A percentile compares a stretch with the other conserved stretches of the same genome.
Conservation (phyloP, 2,329 filamentous ascomycete species). For the Penicillium sp. region DNA sequence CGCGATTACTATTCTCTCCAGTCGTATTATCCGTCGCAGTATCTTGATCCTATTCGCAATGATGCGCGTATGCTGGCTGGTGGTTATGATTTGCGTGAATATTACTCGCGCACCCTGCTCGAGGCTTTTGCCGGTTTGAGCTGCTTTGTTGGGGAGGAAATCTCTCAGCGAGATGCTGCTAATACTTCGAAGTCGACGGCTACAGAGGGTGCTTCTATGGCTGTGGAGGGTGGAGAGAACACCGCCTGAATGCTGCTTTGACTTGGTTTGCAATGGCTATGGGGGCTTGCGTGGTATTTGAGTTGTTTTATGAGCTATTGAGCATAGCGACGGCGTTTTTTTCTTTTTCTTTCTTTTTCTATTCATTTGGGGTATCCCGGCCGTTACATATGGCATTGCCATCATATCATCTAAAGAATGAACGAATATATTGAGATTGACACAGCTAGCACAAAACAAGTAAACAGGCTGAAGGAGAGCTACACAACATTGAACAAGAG, state of each 20-base stretch:
- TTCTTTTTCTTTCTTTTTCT: neutral
- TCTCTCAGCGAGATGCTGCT: slow-evolving; percentile 26
- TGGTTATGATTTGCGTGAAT: slow-evolving; percentile 75
- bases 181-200: slow-evolving; percentile 19
- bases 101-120: slow-evolving; percentile 68
- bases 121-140: slow-evolving; percentile 85
- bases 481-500: neutral
- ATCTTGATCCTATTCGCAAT: slow-evolving; percentile 58
- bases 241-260: neutral
- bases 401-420: neutral
- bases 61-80: slow-evolving; percentile 63
- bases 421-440: neutral
- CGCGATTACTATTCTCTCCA: slow-evolving; percentile 63
- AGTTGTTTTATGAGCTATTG: neutral
- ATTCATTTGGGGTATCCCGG: neutral
- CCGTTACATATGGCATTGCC: neutral
- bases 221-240: slow-evolving; percentile 12
- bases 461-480: neutral
- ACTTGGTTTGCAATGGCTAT: neutral
- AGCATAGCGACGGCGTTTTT: slow-evolving; percentile 9
- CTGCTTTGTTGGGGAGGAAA: slow-evolving; percentile 75
- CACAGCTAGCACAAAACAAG: neutral
- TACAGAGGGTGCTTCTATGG: slow-evolving; percentile 26
- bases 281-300: neutral
- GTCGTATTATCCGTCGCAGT: slow-evolving; percentile 64